phyloP scores from a whole-genome alignment of 1,284 basidiomycete species.

The Chalciporus sp. region DNA sequence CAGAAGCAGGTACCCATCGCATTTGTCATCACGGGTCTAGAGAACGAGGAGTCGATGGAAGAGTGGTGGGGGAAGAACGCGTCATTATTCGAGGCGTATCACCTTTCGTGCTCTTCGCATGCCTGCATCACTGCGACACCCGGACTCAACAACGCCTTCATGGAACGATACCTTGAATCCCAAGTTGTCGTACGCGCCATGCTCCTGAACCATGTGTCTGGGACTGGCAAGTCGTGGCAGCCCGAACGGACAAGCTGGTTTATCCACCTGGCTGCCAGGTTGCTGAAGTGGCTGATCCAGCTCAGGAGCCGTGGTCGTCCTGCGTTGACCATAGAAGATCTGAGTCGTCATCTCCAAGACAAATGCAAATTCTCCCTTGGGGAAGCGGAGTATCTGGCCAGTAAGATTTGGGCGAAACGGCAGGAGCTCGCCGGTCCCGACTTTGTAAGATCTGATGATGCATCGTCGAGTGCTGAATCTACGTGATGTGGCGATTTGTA shows the following conservation, averaged over 20 bases:
- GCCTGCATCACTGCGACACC: constrained; percentile 26
- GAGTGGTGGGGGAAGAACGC: constrained; percentile 24
- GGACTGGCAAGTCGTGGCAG: constrained; percentile 19
- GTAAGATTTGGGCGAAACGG: constrained; percentile 27
- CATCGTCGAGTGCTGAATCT: constrained; percentile 19
- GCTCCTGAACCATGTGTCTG: constrained; percentile 26
- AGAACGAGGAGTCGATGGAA: constrained; percentile 32
- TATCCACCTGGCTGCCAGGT: constrained; percentile 23
- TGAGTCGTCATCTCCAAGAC: constrained; percentile 25
- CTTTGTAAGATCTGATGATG: constrained; percentile 27
- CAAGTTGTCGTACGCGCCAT: constrained; percentile 19
- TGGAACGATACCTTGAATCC: constrained; percentile 22
- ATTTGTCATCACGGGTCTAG: constrained; percentile 38
- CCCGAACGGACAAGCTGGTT: constrained; percentile 29
- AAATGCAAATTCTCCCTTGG: constrained; percentile 24
- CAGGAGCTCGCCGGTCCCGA: constrained; percentile 22
- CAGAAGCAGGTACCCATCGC: constrained; percentile 36
- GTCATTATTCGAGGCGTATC: constrained; percentile 14
- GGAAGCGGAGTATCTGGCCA: constrained; percentile 26
- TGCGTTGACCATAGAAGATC: constrained; percentile 19
- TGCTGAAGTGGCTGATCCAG: constrained; percentile 24
- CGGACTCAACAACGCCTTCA: constrained; percentile 14
- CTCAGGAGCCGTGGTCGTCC: constrained; percentile 9
- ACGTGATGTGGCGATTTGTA: background rate
- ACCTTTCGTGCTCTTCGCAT: constrained; percentile 25